phyloP scores from a whole-genome alignment of 192 early-diverging fungal species.

The Podila verticillata region DNA sequence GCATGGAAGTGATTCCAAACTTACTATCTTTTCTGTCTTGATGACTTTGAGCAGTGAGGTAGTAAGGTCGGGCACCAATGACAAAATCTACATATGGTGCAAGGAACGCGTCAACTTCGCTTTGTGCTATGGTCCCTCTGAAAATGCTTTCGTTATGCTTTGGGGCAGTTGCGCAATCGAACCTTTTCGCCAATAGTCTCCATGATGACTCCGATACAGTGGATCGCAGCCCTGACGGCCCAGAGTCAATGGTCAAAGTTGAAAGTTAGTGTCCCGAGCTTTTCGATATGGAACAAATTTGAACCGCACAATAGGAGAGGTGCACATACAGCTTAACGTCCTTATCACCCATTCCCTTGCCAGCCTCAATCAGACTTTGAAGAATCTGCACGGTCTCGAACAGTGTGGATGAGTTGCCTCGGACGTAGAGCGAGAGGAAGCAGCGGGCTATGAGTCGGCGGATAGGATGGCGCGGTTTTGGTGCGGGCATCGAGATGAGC shows the following conservation, averaged over 20 bases:
- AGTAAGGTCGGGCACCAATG: constrained; percentile 73
- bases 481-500: constrained; percentile 67
- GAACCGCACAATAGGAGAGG: too few species aligned
- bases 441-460: constrained; percentile 76
- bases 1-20: not conserved
- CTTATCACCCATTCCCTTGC: constrained; percentile 69
- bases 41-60: constrained; percentile 70
- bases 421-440: constrained; percentile 73
- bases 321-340: constrained; percentile 70
- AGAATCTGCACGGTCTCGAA: constrained; percentile 81
- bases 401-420: constrained; percentile 78
- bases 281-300: too few species aligned
- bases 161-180: not conserved
- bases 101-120: not conserved
- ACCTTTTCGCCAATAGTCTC: constrained; percentile 81
- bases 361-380: constrained; percentile 64
- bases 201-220: constrained; percentile 80
- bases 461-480: constrained; percentile 74
- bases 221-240: constrained; percentile 71
- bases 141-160: too few species aligned
- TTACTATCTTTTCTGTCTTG: constrained; percentile 71
- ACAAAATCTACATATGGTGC: constrained; percentile 58
- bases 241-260: too few species aligned
- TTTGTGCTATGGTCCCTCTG: not conserved
- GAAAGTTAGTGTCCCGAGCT: too few species aligned